Base-by-base conservation (phyloP, 306 rosid genomes). In the Citrullus mucosospermus region DNA sequence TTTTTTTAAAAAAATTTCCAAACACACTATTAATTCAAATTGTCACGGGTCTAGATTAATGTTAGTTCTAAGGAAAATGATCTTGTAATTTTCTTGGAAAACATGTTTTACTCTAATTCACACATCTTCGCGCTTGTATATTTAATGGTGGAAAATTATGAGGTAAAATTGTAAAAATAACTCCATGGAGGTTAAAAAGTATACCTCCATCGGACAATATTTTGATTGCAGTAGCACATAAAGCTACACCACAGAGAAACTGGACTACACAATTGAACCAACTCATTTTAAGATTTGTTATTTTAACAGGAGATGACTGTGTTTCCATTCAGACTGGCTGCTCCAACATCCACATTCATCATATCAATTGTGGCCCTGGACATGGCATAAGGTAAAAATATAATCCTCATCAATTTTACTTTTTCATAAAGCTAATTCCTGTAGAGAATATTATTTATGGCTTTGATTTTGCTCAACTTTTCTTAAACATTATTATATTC, bases 251-350 rank as follows among this genome's bases (percentile, higher is more conserved):
- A 41, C 9, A n/a, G 41, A 68, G 74, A 68, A 17, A 36, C 71
- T 65, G 71, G 48, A 17, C 25, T 65, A 65, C 72, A 8, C 50
- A 66, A 15, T 36, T 16, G 46, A 34, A 63, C 71, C 71, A 66
- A 76, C 62, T 76, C n/a, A 58, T 67, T 39, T 34, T 18, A 41
- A 65, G 5, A 22, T 55, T 30, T 38, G 54, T 78, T 53, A 73
- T 70, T 82, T 77, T 70, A 25, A 72, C 88, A 95, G 98, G 98
- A 43, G 98, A 95, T 89, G 97, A 95, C 89, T 95, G 98, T 88
- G 87, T 95, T 63, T 95, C 98, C 96, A 91, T 92, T 78, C 98
- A 95, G 81, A 91, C 96, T 6, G 97, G 97, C 66, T 92, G 98
- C 85, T 85, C 96, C 78, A 92, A 95, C 53, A 78, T 95, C 84